A percentile compares a stretch with the other conserved stretches of the same genome.
phyloP scores from a whole-genome alignment of 352 stramenopile species.

The Pythium pyrilobum region DNA sequence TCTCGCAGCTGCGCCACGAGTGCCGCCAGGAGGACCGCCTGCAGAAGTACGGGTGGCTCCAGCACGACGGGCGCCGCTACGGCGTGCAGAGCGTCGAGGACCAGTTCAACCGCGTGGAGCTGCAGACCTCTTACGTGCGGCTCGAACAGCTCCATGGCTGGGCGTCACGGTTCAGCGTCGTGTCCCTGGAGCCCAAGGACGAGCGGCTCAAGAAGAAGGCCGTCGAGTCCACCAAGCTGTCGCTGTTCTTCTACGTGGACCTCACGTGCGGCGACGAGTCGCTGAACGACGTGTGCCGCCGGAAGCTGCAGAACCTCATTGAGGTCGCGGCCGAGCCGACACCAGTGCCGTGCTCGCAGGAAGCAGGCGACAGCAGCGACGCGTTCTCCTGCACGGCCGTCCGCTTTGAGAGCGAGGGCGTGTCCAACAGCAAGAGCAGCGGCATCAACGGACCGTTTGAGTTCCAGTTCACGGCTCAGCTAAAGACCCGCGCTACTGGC shows the following conservation, averaged over 20 bases:
- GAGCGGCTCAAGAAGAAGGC: conserved; percentile 29
- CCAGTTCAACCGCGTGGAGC: conserved; percentile 62
- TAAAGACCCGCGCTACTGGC: conserved; percentile 27
- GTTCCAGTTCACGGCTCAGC: conserved; percentile 47
- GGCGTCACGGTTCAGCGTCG: conserved; percentile 36
- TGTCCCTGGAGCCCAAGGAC: conserved; percentile 40
- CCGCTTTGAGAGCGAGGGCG: conserved; percentile 35
- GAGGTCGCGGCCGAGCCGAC: conserved; percentile 39
- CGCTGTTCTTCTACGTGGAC: conserved; percentile 81
- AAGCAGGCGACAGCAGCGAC: neutral
- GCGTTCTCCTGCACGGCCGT: conserved; percentile 30
- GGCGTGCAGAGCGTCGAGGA: conserved; percentile 61
- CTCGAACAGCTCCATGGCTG: conserved; percentile 32
- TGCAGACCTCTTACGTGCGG: conserved; percentile 62
- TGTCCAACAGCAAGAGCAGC: neutral
- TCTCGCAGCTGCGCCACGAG: conserved; percentile 68
- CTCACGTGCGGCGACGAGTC: conserved; percentile 66
- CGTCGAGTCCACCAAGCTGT: conserved; percentile 49
- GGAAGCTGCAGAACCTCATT: conserved; percentile 42
- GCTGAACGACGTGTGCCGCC: conserved; percentile 40
- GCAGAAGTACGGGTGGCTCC: conserved; percentile 74
- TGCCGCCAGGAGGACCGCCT: conserved; percentile 74
- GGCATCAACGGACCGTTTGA: conserved; percentile 22
- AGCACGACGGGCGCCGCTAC: conserved; percentile 64
- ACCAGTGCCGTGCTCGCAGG: conserved; percentile 8